Evolutionary conservation across 2,329 filamentous ascomycete species (phyloP), one percentile per base, ranked within the genome.

Genomic region (Cytospora piceae): DNA sequence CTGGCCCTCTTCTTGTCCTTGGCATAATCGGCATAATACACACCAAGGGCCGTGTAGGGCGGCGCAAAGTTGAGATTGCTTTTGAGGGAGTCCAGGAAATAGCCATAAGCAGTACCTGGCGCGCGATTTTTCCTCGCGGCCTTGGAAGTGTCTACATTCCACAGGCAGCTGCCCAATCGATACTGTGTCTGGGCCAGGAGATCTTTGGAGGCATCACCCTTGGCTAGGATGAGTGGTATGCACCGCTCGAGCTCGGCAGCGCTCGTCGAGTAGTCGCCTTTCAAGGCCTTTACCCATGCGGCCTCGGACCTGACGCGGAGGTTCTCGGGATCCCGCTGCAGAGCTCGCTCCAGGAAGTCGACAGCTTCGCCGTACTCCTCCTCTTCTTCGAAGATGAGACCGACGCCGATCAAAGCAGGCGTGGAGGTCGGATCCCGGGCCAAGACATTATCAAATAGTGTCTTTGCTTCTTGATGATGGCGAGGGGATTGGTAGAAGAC

Each of bases 321-420:
- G 70, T 97, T 97, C 14, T 81, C 80, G 2, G 83, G 80, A 73
- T 97, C 92, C 29, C 91, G 86, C 69, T 88, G 76, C 31, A 96
- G 76, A 1, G 95, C 95, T 69, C 92, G 86, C 49, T 84, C 85
- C 15, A 99, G 79, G 72, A 96, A 97, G 32, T 90, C 85, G 49
- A 94, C 87, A 0, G 96, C 95, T 72, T 92, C 85, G 56, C 86
- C 82, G 72, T 92, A 97, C 69, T 98, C 91, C 72, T 97, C 90
- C 70, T 97, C 93, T 72, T 98, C 95, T 76, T 97, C 93, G 56
- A 94, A 90, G 51, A 99, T 94, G 29, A 98, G 79, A 1, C 95
- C 96, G 39, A 97, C 87, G 0, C 95, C 95, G 55, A 98, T 91
- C 68, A 99, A 81, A 2, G 94, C 94, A 34, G 88, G 80, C 0